Evolutionary conservation across 2,329 filamentous ascomycete genomes (phyloP).

Genomic region (Trichoderma atrobrunneum): DNA sequence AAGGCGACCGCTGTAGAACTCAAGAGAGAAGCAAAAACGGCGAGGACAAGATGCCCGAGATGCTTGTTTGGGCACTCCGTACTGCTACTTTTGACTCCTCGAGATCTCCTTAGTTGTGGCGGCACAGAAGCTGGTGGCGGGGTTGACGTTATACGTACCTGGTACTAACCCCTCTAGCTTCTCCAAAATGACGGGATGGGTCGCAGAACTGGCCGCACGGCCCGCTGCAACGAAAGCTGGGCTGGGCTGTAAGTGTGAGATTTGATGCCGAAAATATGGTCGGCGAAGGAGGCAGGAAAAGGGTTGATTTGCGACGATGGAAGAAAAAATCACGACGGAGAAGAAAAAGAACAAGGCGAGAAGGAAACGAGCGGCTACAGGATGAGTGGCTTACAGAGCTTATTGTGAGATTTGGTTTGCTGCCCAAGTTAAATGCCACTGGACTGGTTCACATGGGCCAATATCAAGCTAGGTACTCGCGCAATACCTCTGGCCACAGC

Average conservation of each 20-base stretch:
- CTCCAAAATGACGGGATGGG: constrained; percentile 16
- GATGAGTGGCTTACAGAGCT: not conserved
- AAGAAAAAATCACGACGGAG: not conserved
- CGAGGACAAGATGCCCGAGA: not conserved
- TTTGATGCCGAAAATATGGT: not conserved
- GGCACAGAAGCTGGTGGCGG: constrained; percentile 13
- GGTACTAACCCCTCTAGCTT: constrained; percentile 13
- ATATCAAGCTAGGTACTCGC: not conserved
- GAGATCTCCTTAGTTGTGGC: not conserved
- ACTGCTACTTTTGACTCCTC: not conserved
- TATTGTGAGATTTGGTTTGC: constrained; percentile 4
- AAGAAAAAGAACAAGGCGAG: not conserved
- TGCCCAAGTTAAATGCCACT: constrained; percentile 1
- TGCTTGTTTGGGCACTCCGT: not conserved
- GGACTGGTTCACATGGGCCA: not conserved
- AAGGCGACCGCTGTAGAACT: not conserved
- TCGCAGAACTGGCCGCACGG: constrained; percentile 26
- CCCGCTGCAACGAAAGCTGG: constrained; percentile 14
- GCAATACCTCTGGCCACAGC: not conserved
- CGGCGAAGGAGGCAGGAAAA: not conserved
- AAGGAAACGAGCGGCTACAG: not conserved
- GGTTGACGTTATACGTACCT: not conserved
- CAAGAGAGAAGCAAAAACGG: not conserved
- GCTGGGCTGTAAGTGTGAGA: constrained; percentile 3
- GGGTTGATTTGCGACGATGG: not conserved